Percentiles rank a stretch among this genome's conserved stretches.
Evolutionary conservation across 2,329 filamentous ascomycete genomes (phyloP).

Genomic region (Diaporthe sp.): DNA sequence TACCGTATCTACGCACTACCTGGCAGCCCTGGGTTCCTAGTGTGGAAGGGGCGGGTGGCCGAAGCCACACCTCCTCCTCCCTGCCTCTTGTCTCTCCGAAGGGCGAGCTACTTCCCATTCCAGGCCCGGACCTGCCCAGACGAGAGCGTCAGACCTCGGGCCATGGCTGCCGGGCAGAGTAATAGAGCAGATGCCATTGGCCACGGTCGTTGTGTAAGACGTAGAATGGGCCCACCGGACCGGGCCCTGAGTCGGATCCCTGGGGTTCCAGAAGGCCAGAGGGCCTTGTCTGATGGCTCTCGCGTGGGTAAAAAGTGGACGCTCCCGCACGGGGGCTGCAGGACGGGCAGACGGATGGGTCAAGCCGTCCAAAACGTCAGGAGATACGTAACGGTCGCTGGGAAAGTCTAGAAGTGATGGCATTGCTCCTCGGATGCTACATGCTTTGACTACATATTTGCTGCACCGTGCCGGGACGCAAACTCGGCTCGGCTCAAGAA

Average conservation of each 20-base stretch:
- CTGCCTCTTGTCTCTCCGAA: conserved; percentile 21
- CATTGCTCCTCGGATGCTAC: background rate
- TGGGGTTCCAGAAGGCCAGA: background rate
- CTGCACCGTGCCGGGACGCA: background rate
- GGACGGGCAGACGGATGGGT: background rate
- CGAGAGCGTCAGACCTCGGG: conserved; percentile 20
- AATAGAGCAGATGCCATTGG: conserved; percentile 38
- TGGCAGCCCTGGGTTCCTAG: background rate
- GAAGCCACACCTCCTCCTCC: conserved; percentile 11
- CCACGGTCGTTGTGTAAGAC: conserved; percentile 18
- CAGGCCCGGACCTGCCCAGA: conserved; percentile 17
- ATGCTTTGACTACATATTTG: background rate
- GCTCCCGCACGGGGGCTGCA: conserved; percentile 9
- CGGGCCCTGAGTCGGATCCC: conserved; percentile 23
- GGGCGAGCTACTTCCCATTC: background rate
- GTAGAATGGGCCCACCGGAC: conserved; percentile 29
- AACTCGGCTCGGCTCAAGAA: background rate
- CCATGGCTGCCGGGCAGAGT: conserved; percentile 25
- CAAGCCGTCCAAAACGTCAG: conserved; percentile 12
- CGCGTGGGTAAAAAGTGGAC: conserved; percentile 17
- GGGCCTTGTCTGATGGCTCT: background rate
- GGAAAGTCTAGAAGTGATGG: background rate
- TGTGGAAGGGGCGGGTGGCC: background rate
- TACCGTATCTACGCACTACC: background rate
- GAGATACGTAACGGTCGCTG: background rate